Base-by-base conservation (phyloP, 2,329 filamentous ascomycete genomes). In the Albifimbria verrucaria region DNA sequence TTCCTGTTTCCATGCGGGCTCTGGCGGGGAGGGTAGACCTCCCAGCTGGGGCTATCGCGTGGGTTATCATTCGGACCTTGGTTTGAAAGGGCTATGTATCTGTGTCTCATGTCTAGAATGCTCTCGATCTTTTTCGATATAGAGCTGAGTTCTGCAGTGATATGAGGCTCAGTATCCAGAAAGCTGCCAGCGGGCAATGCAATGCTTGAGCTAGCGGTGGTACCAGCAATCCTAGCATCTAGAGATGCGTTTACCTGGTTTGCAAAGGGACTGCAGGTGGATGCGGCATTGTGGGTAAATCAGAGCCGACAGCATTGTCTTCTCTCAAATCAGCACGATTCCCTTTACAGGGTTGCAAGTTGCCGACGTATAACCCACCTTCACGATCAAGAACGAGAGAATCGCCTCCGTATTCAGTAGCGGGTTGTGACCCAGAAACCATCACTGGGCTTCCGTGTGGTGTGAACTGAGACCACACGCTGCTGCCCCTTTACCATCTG, bases 121-220 rank as follows among this genome's bases (percentile, higher is more conserved):
- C 88, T 88, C 68, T 96, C 90, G 52, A 99, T 91, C 60, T 94
- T 95, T 59, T 86, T 87, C 63, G 95, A 97, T 59, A 99, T 97
- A 20, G 85, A 81, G 62, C 83, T 85, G 58, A 99, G 76, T 72
- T 99, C 94, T 2, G 88, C 80, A 2, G 90, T 91, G 60, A 97
- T 88, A 50, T 88, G 87, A 39, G 88, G 84, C 62, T 95, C 90
- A 45, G 82, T 87, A 52, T 88, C 81, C 44, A 85, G 85, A 60
- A 88, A 84, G 9, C 85, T 87, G 7, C 59, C 57, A 17, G 59
- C 55, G 42, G 66, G 53, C 5, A 39, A n/a, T 21, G 58, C 62
- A 44, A 56, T 49, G 48, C 55, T 59, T 24, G 62, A 54, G 24
- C 55, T 53, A 41, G 4, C 15, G 32, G 32, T n/a, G 32, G 32